These are phyloP conservation scores for Phytopythium boreale DNA, from an alignment of 352 stramenopile species.

Conservation along the genomic window DNA sequence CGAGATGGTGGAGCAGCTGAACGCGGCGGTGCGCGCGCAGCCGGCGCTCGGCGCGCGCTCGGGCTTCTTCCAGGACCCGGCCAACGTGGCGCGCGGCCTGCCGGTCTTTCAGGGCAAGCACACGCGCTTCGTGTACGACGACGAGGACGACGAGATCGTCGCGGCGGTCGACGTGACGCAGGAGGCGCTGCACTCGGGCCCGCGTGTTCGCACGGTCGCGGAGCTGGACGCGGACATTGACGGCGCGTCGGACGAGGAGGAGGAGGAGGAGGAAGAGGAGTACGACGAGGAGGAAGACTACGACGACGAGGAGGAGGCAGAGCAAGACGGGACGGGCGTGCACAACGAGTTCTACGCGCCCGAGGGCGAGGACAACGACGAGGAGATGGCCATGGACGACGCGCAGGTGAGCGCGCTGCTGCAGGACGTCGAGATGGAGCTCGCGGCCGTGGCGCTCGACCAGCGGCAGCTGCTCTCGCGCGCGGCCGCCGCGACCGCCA, in stretches of 20 bases:
- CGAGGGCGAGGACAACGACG: conserved; percentile 8
- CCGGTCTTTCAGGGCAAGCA: conserved; percentile 77
- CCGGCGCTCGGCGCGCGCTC: conserved; percentile 51
- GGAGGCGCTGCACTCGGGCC: conserved; percentile 38
- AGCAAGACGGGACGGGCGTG: conserved; percentile 17
- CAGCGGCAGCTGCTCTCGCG: conserved; percentile 28
- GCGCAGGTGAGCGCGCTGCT: conserved; percentile 39
- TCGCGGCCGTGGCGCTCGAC: conserved; percentile 52
- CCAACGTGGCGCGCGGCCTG: conserved; percentile 54
- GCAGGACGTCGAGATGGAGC: conserved; percentile 72
- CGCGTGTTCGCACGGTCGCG: conserved; percentile 56
- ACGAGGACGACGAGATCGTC: conserved; percentile 66
- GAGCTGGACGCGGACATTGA: conserved; percentile 48
- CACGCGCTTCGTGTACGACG: conserved; percentile 80
- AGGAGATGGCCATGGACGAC: conserved; percentile 31
- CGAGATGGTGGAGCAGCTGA: conserved; percentile 59
- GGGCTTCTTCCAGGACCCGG: conserved; percentile 58
- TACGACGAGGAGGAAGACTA: conserved; percentile 22
- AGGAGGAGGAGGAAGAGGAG: conserved; percentile 27
- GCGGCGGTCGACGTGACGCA: conserved; percentile 62
- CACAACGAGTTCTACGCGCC: conserved; percentile 40
- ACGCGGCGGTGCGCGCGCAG: conserved; percentile 47
- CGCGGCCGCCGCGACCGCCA: conserved; percentile 7
- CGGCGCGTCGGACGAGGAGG: conserved; percentile 34
- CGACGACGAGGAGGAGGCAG: conserved; percentile 13